Percentiles rank a stretch among this genome's conserved stretches.
Conservation (phyloP, 1,284 basidiomycete genomes). For the Ustilago curta region DNA sequence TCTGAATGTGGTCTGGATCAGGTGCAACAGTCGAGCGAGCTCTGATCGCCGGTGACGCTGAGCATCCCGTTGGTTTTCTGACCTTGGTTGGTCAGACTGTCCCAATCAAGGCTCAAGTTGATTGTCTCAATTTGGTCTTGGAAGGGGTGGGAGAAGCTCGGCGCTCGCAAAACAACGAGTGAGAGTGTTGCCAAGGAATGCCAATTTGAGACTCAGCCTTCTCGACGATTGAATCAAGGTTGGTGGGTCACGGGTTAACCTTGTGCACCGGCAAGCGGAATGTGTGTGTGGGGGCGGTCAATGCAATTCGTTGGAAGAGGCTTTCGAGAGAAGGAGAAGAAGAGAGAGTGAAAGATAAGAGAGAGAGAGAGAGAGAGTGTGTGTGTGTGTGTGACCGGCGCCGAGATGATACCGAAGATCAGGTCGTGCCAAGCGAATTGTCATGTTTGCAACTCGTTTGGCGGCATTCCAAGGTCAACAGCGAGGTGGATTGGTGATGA, state of each 20-base stretch:
- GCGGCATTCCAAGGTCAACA: neutral
- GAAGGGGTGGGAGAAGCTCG: slow-evolving; percentile 1
- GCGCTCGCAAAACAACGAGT: neutral
- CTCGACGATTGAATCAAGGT: neutral
- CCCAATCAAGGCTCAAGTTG: too few species aligned
- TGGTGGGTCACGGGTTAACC: slow-evolving; percentile 11
- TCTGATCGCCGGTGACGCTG: slow-evolving; percentile 2
- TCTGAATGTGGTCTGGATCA: neutral
- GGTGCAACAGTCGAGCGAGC: slow-evolving; percentile 6
- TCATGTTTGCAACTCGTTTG: neutral
- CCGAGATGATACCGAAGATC: slow-evolving; percentile 18
- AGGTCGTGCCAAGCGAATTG: neutral
- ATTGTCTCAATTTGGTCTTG: neutral
- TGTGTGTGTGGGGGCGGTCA: neutral
- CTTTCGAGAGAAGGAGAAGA: neutral
- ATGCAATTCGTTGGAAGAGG: neutral
- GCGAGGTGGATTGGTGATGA: neutral
- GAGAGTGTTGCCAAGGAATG: slow-evolving; percentile 4
- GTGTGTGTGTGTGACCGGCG: slow-evolving; percentile 2
- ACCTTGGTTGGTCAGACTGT: neutral
- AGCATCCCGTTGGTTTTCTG: neutral
- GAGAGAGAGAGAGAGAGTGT: neutral
- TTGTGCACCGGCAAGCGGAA: neutral
- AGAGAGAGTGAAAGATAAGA: neutral
- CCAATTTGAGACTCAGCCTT: slow-evolving; percentile 8